These are phyloP conservation scores for Karstenula rhodostoma DNA, from an alignment of 2,329 filamentous ascomycete genomes.

Conservation along the genomic window DNA sequence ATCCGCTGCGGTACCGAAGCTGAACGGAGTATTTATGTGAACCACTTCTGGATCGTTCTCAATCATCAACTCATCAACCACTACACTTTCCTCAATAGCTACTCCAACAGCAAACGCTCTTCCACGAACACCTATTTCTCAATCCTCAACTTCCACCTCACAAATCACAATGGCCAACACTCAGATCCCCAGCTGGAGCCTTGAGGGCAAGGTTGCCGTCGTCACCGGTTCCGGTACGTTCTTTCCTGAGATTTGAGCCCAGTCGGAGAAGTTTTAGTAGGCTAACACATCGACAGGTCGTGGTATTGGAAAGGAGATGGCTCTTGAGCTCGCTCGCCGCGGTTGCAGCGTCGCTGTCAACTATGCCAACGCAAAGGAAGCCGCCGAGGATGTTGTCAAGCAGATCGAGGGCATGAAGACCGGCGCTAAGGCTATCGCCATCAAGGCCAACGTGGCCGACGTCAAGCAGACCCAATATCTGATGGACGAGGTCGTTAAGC, in stretches of 20 bases:
- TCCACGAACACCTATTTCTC: conserved; percentile 2
- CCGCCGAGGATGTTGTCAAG: conserved; percentile 71
- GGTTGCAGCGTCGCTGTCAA: conserved; percentile 73
- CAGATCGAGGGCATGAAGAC: conserved; percentile 68
- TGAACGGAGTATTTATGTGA: conserved; percentile 42
- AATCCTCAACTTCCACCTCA: conserved; percentile 24
- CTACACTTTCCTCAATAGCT: conserved; percentile 23
- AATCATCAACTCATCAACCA: conserved; percentile 30
- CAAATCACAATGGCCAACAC: conserved; percentile 47
- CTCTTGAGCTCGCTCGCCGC: conserved; percentile 69
- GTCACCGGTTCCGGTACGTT: conserved; percentile 60
- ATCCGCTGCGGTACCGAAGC: conserved; percentile 44
- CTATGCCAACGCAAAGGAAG: conserved; percentile 71
- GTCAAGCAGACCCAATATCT: conserved; percentile 69
- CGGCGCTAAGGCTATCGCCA: conserved; percentile 68
- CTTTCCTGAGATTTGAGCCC: background rate
- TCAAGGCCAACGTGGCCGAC: conserved; percentile 74
- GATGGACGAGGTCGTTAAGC: conserved; percentile 68
- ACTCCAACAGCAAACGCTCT: conserved; percentile 15
- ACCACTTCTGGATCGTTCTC: conserved; percentile 25
- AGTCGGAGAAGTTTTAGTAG: too few relatives aligned
- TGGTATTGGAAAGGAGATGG: conserved; percentile 73
- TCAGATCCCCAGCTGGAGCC: conserved; percentile 56
- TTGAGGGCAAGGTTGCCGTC: conserved; percentile 63
- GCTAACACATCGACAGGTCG: conserved; percentile 56